Percentiles rank a stretch among this genome's conserved stretches.
Conservation (phyloP, 2,329 filamentous ascomycete genomes). For the Periconia sp. region DNA sequence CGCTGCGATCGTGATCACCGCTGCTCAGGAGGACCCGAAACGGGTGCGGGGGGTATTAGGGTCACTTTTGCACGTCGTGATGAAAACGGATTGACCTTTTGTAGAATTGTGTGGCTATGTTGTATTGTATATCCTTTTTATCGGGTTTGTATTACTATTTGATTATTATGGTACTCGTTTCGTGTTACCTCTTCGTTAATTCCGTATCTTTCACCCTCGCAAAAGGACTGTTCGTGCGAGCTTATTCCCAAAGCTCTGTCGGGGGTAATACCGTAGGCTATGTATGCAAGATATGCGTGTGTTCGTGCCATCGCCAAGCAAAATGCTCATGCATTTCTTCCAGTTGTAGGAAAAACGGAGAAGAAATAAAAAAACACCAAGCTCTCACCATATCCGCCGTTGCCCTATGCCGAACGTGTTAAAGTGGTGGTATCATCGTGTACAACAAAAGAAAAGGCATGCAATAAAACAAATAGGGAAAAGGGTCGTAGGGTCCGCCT, state of each 20-base stretch:
- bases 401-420: conserved; percentile 4
- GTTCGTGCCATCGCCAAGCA: no score
- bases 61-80: conserved; percentile 19
- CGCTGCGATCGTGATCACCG: conserved; percentile 32
- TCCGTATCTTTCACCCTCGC: not conserved
- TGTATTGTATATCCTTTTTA: not conserved
- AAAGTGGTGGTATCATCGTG: conserved; percentile 6
- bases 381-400: not conserved
- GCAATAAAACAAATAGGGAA: not conserved
- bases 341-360: not conserved
- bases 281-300: no score
- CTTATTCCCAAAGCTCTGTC: no score
- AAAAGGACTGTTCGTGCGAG: no score
- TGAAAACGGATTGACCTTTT: conserved; percentile 18
- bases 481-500: not conserved
- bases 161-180: not conserved
- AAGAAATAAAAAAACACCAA: not conserved
- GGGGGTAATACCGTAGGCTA: no score
- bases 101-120: not conserved
- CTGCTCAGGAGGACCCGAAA: conserved; percentile 28
- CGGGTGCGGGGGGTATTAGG: conserved; percentile 35
- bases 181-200: not conserved
- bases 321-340: not conserved
- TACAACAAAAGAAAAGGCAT: conserved; percentile 23
- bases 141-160: not conserved